phyloP scores from a whole-genome alignment of 441 rosid genomes.

The Cnidoscolus chayamansa region DNA sequence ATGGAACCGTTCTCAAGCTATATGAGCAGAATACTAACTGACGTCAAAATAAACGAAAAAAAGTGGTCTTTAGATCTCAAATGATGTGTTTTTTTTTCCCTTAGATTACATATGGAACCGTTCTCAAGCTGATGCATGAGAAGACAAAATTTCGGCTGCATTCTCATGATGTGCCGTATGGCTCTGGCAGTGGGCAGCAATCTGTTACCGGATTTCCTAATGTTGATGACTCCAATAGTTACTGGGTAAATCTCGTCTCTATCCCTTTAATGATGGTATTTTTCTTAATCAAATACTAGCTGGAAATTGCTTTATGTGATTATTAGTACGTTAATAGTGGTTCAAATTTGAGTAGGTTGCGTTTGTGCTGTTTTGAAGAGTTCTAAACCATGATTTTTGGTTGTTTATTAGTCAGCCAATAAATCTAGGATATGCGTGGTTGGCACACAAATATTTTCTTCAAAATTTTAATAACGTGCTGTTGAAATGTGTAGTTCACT shows the following conservation, averaged over 20 bases:
- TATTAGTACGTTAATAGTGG: not conserved
- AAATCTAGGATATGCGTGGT: not conserved
- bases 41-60: not conserved
- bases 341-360: not conserved
- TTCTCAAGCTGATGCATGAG: slow-evolving; percentile 90
- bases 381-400: not conserved
- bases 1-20: slow-evolving; percentile 77
- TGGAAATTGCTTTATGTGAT: not conserved
- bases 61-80: not conserved
- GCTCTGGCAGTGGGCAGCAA: slow-evolving; percentile 98
- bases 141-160: slow-evolving; percentile 73
- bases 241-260: slow-evolving; percentile 63
- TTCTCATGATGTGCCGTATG: slow-evolving; percentile 97
- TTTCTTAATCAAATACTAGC: not conserved
- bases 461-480: too few relatives aligned
- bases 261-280: not conserved
- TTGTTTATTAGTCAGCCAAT: not conserved
- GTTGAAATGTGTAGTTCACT: too few relatives aligned
- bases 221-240: slow-evolving; percentile 89
- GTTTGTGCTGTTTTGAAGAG: not conserved
- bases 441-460: not conserved
- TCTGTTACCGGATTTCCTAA: slow-evolving; percentile 86
- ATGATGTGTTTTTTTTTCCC: not conserved
- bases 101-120: slow-evolving; percentile 84
- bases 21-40: too few relatives aligned